Evolutionary conservation across 371 early-diverging fungal species (phyloP), one percentile per base, ranked within the genome.

Genomic region (Neoconidiobolus thromboides): DNA sequence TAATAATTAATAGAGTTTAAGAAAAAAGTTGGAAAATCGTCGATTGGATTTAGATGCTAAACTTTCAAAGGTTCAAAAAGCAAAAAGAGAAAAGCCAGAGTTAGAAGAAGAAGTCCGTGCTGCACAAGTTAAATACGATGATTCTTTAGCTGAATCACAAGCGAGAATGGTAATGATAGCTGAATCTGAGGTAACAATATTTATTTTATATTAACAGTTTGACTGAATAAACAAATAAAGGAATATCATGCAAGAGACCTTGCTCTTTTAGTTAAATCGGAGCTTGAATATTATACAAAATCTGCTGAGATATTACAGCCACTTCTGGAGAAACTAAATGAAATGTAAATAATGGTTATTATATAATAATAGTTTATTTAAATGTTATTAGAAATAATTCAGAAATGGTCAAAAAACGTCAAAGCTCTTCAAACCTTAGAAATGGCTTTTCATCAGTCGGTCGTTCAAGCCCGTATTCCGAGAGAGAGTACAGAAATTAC

Each of bases 1-100:
- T 48, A 43, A 50, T 39, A 58, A 42, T 46, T 55, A 53, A 48
- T 50, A 62, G 55, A 46, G 57, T 26, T 71, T 5, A 61, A 89
- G 61, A 79, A 88, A 61, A 63, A 94, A 94, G 67, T 73, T 94
- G 3, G 89, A 90, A 58, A 81, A 83, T 59, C 77, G 94, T 43
- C 78, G 95, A 58, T 69, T 87, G 57, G 94, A 96, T 62, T 93
- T 87, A 67, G 96, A 96, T 68, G 80, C 91, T 48, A 94, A 93
- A 69, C 68, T 85, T 37, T 79, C 77, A 70, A 84, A 86, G 63
- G 77, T 89, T 15, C 85, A 89, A 63, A 88, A 86, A 64, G 76
- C 81, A 37, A 90, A 90, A 68, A 93, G 90, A 71, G 92, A 93
- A 63, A 87, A 82, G 48, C 84, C 89, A 3, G 83, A 85, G 48